Evolutionary conservation across 768 basidiomycete species (phyloP).

Genomic region (Leccinellum luteum): DNA sequence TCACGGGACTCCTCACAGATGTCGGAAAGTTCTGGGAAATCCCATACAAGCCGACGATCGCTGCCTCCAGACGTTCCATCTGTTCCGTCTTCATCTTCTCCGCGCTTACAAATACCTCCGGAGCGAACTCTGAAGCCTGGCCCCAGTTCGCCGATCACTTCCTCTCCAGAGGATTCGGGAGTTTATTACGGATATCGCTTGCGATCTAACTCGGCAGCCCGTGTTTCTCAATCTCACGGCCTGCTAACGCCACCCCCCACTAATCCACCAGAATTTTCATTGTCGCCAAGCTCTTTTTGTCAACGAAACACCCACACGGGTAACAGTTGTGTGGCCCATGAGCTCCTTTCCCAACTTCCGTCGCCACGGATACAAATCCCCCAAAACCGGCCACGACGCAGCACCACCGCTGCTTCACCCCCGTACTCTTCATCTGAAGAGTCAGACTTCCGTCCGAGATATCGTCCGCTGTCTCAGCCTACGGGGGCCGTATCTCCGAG

Average conservation of each 20-base stretch:
- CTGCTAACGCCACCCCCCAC: conserved; percentile 7
- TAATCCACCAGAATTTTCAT: not conserved
- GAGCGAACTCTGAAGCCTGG: not conserved
- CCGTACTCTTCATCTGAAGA: conserved; percentile 9
- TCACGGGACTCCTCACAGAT: conserved; percentile 7
- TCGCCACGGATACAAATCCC: not conserved
- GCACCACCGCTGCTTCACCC: not conserved
- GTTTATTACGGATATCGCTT: conserved; percentile 1
- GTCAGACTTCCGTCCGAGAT: not conserved
- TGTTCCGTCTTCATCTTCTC: not conserved
- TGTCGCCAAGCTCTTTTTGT: not conserved
- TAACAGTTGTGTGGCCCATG: not conserved
- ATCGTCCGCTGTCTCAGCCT: conserved; percentile 2
- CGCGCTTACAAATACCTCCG: conserved; percentile 18
- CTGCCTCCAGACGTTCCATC: conserved; percentile 1
- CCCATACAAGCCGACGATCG: not conserved
- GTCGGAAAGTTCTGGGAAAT: not conserved
- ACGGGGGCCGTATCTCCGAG: not conserved
- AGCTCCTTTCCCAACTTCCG: not conserved
- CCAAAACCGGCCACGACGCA: conserved; percentile 3
- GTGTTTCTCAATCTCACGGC: not conserved
- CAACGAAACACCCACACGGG: not conserved
- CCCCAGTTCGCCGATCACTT: conserved; percentile 12
- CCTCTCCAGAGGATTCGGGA: conserved; percentile 20
- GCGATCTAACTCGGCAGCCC: not conserved